A percentile compares a stretch with the other conserved stretches of the same genome.
Evolutionary conservation across 2,329 filamentous ascomycete species (phyloP).

Genomic region (Penicillium vulpinum): DNA sequence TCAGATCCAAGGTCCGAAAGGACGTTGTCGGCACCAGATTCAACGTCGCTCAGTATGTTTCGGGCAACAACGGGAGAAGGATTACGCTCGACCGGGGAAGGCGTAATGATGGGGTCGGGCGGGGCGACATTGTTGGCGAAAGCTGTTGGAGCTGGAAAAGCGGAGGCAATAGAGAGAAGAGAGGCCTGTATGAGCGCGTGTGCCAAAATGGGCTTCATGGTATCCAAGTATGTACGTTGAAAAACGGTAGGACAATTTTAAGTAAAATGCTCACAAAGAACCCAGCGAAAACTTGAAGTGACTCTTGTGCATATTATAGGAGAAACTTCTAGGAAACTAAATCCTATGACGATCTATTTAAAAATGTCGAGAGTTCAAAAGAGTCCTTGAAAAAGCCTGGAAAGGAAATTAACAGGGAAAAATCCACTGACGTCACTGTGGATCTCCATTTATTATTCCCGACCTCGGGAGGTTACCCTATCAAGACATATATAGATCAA

Average conservation of each 20-base stretch:
- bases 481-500: no score
- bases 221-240: neutral
- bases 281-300: neutral
- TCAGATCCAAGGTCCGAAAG: constrained; percentile 16
- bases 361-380: no score
- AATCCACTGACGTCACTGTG: no score
- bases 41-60: constrained; percentile 12
- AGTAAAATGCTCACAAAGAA: neutral
- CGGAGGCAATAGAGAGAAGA: constrained; percentile 12
- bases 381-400: no score
- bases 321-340: neutral
- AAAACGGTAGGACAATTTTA: neutral
- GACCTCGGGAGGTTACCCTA: no score
- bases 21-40: neutral
- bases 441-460: no score
- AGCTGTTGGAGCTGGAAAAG: constrained; percentile 14
- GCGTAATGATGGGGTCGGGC: constrained; percentile 13
- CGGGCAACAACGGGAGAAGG: constrained; percentile 15
- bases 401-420: no score
- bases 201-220: neutral
- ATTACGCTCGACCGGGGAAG: constrained; percentile 12
- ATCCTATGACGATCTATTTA: neutral
- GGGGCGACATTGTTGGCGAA: constrained; percentile 10
- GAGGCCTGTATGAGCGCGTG: constrained; percentile 10
- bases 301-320: no score